phyloP scores from a whole-genome alignment of 1,284 basidiomycete genomes.

The Rhodotorula sp. region DNA sequence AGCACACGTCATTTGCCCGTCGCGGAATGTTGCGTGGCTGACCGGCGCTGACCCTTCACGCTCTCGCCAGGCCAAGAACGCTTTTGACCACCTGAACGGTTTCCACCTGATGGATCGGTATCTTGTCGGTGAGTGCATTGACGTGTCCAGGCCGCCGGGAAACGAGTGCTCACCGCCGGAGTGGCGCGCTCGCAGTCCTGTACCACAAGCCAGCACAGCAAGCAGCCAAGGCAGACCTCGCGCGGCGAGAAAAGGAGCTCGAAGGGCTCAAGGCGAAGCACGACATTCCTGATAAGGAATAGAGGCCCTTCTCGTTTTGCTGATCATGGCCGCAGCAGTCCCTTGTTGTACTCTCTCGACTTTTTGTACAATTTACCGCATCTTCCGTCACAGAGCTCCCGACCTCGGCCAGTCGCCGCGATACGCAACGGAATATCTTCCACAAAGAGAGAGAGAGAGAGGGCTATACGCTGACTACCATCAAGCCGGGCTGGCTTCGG shows the following conservation, averaged over 20 bases:
- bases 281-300: constrained; percentile 47
- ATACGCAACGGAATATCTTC: too few relatives aligned
- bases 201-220: constrained; percentile 97
- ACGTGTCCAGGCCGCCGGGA: neutral
- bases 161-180: neutral
- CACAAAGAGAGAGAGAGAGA: too few relatives aligned
- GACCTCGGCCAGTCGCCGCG: too few relatives aligned
- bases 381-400: too few relatives aligned
- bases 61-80: constrained; percentile 66
- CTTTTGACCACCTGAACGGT: constrained; percentile 92
- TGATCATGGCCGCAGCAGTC: neutral
- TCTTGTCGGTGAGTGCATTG: constrained; percentile 57
- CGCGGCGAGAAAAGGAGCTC: constrained; percentile 86
- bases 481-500: neutral
- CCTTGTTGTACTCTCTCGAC: neutral
- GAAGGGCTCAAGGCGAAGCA: constrained; percentile 79
- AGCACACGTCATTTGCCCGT: constrained; percentile 1
- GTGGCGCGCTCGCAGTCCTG: constrained; percentile 60
- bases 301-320: neutral
- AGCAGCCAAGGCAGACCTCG: constrained; percentile 90
- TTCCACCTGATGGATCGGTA: constrained; percentile 98
- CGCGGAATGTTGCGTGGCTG: too few relatives aligned
- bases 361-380: too few relatives aligned
- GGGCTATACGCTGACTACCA: neutral
- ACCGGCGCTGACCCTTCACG: too few relatives aligned